Evolutionary conservation across 306 rosid genomes (phyloP).

Genomic region (Boehmeria nivea): DNA sequence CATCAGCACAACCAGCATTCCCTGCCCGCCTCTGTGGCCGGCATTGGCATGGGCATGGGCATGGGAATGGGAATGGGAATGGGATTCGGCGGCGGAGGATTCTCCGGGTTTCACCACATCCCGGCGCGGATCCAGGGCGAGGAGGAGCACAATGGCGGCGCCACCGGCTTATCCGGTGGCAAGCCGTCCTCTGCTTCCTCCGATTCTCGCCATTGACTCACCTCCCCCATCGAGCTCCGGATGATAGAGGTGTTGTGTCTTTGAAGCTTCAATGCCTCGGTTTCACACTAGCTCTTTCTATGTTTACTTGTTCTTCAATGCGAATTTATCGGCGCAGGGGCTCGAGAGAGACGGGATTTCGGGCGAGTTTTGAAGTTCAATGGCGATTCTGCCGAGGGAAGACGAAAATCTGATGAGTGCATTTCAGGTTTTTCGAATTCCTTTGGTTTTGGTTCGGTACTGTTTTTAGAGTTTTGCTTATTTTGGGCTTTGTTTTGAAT

Average conservation of each 20-base stretch:
- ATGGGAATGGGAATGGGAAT: constrained; percentile 51
- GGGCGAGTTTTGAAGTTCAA: constrained; percentile 29
- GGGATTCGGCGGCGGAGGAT: constrained; percentile 47
- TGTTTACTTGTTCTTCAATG: not conserved
- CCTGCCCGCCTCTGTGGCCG: constrained; percentile 37
- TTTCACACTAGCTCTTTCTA: too few species aligned
- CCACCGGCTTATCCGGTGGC: too few species aligned
- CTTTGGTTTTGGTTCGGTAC: constrained; percentile 13
- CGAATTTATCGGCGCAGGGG: not conserved
- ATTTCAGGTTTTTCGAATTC: constrained; percentile 45
- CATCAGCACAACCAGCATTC: constrained; percentile 20
- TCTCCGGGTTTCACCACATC: constrained; percentile 60
- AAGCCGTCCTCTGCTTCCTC: constrained; percentile 95
- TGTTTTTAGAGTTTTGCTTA: constrained; percentile 18
- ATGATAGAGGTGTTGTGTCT: too few species aligned
- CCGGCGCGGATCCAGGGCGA: constrained; percentile 87
- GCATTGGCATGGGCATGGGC: constrained; percentile 51
- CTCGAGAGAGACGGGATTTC: constrained; percentile 19
- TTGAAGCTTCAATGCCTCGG: too few species aligned
- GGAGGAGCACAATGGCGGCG: constrained; percentile 77
- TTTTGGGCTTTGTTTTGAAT: not conserved
- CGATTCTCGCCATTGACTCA: constrained; percentile 75
- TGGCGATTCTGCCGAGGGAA: constrained; percentile 39
- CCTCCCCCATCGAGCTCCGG: not conserved
- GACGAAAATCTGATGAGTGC: constrained; percentile 39